Conservation (phyloP, 805 yeast genomes). For the Wickerhamiella qilinensis region DNA sequence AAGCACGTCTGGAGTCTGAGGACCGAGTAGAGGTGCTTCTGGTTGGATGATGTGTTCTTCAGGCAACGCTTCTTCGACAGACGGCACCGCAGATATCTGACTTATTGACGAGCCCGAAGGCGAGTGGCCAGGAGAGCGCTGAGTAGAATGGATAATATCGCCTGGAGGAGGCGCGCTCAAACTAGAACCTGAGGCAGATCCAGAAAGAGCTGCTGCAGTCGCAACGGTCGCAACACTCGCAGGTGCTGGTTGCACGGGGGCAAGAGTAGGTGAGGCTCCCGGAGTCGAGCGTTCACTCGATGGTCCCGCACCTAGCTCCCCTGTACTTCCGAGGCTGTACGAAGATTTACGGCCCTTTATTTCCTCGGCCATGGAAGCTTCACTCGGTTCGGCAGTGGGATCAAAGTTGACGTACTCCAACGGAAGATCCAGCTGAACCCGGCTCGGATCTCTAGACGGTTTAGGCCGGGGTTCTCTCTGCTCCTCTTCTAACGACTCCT, state of each 20-base stretch:
- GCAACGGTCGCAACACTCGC: background rate
- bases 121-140: background rate
- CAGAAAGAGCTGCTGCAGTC: background rate
- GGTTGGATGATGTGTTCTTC: background rate
- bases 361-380: constrained; percentile 2
- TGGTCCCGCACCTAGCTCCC: background rate
- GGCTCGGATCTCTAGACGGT: constrained; percentile 1
- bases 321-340: constrained; percentile 2
- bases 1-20: constrained; percentile 32
- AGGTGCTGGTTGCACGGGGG: background rate
- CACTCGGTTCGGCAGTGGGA: background rate
- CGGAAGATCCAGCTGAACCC: constrained; percentile 5
- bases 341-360: constrained; percentile 8
- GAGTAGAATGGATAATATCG: background rate
- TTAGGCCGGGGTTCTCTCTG: background rate
- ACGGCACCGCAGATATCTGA: background rate
- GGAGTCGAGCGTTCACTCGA: background rate
- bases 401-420: constrained; percentile 6
- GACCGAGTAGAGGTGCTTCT: constrained; percentile 32
- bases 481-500: no score
- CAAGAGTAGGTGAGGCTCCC: background rate
- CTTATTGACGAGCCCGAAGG: background rate
- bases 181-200: background rate
- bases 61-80: background rate
- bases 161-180: constrained; percentile 1